Evolutionary conservation across 164 flowering plant genomes (phyloP), one percentile per base, ranked within the genome.

Genomic region (Protea cynaroides): DNA sequence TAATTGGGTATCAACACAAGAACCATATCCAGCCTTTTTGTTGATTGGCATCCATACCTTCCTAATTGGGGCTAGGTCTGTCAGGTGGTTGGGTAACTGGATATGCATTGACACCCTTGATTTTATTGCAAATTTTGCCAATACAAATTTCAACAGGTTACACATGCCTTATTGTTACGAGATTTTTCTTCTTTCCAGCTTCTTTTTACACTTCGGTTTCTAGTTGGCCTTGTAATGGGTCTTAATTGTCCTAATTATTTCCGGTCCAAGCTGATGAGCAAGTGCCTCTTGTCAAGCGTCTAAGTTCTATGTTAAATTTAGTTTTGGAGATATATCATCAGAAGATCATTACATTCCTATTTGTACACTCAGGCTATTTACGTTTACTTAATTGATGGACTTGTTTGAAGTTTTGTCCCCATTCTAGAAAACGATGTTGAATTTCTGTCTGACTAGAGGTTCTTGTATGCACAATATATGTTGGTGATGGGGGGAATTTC

Each of bases 401-500:
- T 47, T 61, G 25, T n/a, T 64, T 64, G 25, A 29, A 64, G 50
- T 46, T 46, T 10, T 46, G 14, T 2, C 10, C 50, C 2, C 17
- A 46, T 10, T 13, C 13, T 22, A 10, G 38, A n/a, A 23, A 17
- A 23, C 7, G 15, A 37, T 11, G 17, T n/a, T 54, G 51, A 56
- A 37, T 19, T 61, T 62, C 23, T 62, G 17, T 11, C 61, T 57
- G 25, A 57, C 55, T 56, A 24, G 21, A 19, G 52, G 23, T 64
- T 25, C 7, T 56, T 53, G 25, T 64, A 13, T 53, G 63, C 68
- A 58, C 63, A 64, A 18, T 56, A 51, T 65, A 34, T 25, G 52
- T 50, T 56, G 55, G 23, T 66, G 52, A 56, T 15, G 56, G 43
- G 65, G 63, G 47, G 64, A 72, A 24, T 66, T 63, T 55, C 83